Conservation (phyloP, 1,139 yeast genomes). For the Blastobotrys arbuscula region DNA sequence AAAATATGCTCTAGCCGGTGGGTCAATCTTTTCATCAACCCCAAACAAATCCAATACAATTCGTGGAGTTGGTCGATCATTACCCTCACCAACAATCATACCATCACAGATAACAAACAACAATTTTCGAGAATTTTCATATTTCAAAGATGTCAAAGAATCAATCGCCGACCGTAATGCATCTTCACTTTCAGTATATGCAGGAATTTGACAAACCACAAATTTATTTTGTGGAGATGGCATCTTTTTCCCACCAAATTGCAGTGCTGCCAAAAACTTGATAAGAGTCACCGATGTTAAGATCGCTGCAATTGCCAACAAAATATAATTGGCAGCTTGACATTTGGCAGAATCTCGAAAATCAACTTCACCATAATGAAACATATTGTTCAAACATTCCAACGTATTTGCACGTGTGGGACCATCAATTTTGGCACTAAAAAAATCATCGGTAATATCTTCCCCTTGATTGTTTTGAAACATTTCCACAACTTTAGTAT, state of each 20-base stretch:
- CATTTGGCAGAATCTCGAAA: constrained; percentile 37
- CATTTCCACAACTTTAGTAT: constrained; percentile 28
- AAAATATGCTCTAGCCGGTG: constrained; percentile 36
- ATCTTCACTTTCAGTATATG: constrained; percentile 39
- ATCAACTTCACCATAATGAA: constrained; percentile 34
- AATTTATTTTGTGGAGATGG: constrained; percentile 38
- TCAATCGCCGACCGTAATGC: constrained; percentile 39
- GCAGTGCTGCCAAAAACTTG: constrained; percentile 37
- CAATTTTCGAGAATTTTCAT: constrained; percentile 38
- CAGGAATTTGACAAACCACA: constrained; percentile 40
- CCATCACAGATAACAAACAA: constrained; percentile 39
- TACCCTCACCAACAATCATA: constrained; percentile 39
- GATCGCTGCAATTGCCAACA: constrained; percentile 35
- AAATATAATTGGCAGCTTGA: constrained; percentile 37
- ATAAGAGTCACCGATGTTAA: constrained; percentile 36
- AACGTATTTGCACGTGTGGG: constrained; percentile 28
- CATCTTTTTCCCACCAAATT: constrained; percentile 33
- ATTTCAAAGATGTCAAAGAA: constrained; percentile 36
- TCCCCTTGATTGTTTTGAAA: constrained; percentile 32
- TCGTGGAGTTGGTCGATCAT: constrained; percentile 38
- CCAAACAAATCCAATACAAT: constrained; percentile 40
- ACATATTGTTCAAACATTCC: constrained; percentile 35
- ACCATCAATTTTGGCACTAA: constrained; percentile 22
- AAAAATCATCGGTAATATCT: constrained; percentile 32
- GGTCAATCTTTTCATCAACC: constrained; percentile 35